Conservation (phyloP, 371 early-diverging fungal genomes). For the Thermomucor indicae-seudaticae region DNA sequence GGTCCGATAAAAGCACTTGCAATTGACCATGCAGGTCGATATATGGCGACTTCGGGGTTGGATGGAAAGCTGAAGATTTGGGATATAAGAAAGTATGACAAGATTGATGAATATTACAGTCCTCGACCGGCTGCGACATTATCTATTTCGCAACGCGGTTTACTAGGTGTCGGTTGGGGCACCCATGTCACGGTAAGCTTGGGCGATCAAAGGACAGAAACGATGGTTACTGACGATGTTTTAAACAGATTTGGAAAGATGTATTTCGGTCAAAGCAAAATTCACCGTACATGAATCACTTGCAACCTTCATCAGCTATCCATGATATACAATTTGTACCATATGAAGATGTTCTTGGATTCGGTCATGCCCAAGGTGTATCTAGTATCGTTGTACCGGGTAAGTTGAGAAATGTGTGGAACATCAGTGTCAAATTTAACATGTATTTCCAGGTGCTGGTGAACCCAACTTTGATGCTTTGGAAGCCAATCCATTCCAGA, state of each 20-base stretch:
- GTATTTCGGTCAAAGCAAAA: slow-evolving; percentile 69
- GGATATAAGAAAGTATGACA: slow-evolving; percentile 92
- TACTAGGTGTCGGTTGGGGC: slow-evolving; percentile 82
- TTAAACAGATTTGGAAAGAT: slow-evolving; percentile 88
- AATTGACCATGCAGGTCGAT: slow-evolving; percentile 81
- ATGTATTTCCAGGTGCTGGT: slow-evolving; percentile 58
- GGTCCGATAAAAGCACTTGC: slow-evolving; percentile 86
- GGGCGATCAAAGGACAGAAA: slow-evolving; percentile 1
- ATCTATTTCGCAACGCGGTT: slow-evolving; percentile 82
- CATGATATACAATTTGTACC: slow-evolving; percentile 81
- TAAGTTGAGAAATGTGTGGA: slow-evolving; percentile 11
- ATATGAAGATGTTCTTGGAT: slow-evolving; percentile 96
- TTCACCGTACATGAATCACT: slow-evolving; percentile 89
- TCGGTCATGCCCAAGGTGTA: slow-evolving; percentile 86
- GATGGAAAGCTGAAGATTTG: slow-evolving; percentile 93
- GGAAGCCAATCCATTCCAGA: slow-evolving; percentile 95
- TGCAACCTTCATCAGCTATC: slow-evolving; percentile 55
- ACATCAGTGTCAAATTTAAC: not conserved
- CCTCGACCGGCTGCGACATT: slow-evolving; percentile 70
- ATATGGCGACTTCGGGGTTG: slow-evolving; percentile 93
- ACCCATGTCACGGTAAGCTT: slow-evolving; percentile 63
- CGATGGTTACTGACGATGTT: not conserved
- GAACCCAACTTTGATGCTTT: slow-evolving; percentile 96
- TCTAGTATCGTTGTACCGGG: slow-evolving; percentile 91
- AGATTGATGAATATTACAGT: slow-evolving; percentile 78